Evolutionary conservation across 306 rosid species (phyloP).

Genomic region (Lupinus albus): DNA sequence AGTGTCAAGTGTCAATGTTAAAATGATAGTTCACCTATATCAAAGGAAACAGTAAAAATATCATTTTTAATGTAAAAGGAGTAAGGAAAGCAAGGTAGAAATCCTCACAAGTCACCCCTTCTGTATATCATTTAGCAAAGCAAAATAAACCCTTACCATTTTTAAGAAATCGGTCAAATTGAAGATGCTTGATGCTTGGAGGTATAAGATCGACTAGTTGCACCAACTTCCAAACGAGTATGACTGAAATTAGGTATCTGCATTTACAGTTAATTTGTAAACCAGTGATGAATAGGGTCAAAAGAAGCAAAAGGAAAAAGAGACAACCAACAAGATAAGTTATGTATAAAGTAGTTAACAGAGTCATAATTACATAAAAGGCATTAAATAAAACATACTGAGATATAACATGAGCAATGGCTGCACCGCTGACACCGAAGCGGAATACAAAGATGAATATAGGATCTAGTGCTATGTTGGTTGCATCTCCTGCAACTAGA

Average conservation of each 20-base stretch:
- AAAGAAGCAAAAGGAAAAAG: conserved; percentile 23
- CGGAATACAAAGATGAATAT: conserved; percentile 68
- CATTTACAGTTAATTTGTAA: conserved; percentile 29
- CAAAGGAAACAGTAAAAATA: not conserved
- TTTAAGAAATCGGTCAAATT: conserved; percentile 70
- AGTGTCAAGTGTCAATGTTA: conserved; percentile 27
- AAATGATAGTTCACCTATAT: not conserved
- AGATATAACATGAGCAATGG: conserved; percentile 94
- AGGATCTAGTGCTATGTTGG: conserved; percentile 88
- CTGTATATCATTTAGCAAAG: conserved; percentile 15
- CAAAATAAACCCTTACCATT: conserved; percentile 56
- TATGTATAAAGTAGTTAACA: conserved; percentile 19
- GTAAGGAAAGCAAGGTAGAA: not conserved
- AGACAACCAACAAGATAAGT: conserved; percentile 8
- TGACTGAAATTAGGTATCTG: conserved; percentile 71
- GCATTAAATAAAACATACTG: conserved; percentile 61
- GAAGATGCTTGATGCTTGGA: conserved; percentile 69
- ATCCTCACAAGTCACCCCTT: not conserved
- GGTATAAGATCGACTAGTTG: conserved; percentile 71
- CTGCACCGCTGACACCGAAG: conserved; percentile 85
- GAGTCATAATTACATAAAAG: conserved; percentile 11
- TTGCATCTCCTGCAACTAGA: conserved; percentile 81
- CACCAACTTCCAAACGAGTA: conserved; percentile 75
- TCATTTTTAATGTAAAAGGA: conserved; percentile 16
- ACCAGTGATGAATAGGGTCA: conserved; percentile 16